phyloP scores from a whole-genome alignment of 345 rosid species.

The Lumnitzera littorea region DNA sequence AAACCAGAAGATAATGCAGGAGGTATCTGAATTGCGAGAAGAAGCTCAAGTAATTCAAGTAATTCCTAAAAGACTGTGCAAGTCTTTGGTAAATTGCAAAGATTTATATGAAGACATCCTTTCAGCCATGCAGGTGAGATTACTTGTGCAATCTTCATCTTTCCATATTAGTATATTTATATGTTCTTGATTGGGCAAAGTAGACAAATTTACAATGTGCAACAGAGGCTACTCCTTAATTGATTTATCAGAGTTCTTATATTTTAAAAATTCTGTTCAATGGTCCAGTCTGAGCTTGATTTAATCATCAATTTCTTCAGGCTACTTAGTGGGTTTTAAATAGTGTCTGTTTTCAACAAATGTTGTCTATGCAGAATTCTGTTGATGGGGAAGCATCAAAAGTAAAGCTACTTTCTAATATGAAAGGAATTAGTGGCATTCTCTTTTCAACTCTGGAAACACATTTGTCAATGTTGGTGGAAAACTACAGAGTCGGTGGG shows the following conservation, averaged over 20 bases:
- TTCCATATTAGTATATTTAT: conserved; percentile 1
- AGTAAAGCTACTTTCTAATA: conserved; percentile 39
- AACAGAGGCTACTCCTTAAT: no score
- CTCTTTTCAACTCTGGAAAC: conserved; percentile 62
- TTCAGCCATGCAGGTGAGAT: conserved; percentile 49
- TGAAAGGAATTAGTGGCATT: conserved; percentile 43
- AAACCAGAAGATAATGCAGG: conserved; percentile 44
- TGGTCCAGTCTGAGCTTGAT: no score
- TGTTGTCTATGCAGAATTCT: conserved; percentile 30
- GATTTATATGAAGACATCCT: conserved; percentile 41
- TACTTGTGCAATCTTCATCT: conserved; percentile 6
- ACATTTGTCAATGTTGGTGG: conserved; percentile 27
- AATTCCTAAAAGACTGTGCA: conserved; percentile 41
- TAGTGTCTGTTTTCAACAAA: background rate
- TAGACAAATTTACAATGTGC: no score
- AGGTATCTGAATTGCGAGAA: conserved; percentile 57
- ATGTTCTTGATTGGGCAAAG: background rate
- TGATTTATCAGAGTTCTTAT: no score
- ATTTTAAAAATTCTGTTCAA: no score
- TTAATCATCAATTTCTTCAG: no score
- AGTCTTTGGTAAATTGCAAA: conserved; percentile 44
- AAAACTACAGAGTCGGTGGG: conserved; percentile 14
- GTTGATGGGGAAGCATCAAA: conserved; percentile 42
- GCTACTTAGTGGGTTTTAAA: no score
- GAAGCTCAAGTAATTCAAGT: conserved; percentile 31